phyloP scores from a whole-genome alignment of 495 filamentous ascomycete genomes.

The Podospora sp. region DNA sequence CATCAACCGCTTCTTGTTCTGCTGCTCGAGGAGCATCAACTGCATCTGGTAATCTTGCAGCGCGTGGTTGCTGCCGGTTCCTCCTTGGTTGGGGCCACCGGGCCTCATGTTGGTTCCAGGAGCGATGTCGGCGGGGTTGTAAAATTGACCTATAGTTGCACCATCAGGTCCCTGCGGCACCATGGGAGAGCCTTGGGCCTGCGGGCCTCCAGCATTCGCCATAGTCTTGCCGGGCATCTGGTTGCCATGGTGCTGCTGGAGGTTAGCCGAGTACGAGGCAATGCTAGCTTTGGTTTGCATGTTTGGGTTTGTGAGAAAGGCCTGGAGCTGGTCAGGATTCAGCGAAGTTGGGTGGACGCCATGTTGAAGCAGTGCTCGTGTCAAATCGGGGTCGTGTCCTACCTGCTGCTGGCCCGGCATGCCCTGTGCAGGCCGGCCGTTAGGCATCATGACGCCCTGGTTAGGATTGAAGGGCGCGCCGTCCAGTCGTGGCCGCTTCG shows the following conservation, averaged over 20 bases:
- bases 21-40: slow-evolving; percentile 96
- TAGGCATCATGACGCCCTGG: slow-evolving; percentile 72
- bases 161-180: slow-evolving; percentile 71
- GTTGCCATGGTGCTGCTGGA: slow-evolving; percentile 77
- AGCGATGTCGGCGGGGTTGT: slow-evolving; percentile 56
- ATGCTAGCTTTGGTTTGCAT: slow-evolving; percentile 73
- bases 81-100: slow-evolving; percentile 51
- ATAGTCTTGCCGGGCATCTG: slow-evolving; percentile 73
- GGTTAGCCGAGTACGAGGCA: slow-evolving; percentile 80
- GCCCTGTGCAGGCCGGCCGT: slow-evolving; percentile 71
- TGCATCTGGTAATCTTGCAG: slow-evolving; percentile 99
- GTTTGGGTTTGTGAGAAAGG: slow-evolving; percentile 64
- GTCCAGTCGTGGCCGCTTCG: slow-evolving; percentile 88
- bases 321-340: slow-evolving; percentile 74
- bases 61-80: slow-evolving; percentile 79
- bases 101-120: slow-evolving; percentile 58
- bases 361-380: slow-evolving; percentile 69
- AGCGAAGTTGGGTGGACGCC: slow-evolving; percentile 75
- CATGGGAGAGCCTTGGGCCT: slow-evolving; percentile 76
- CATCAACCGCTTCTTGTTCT: slow-evolving; percentile 95
- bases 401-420: slow-evolving; percentile 76
- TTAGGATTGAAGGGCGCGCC: slow-evolving; percentile 66
- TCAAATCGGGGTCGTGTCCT: slow-evolving; percentile 54
- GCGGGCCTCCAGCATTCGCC: slow-evolving; percentile 54
- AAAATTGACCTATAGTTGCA: slow-evolving; percentile 66